These are phyloP conservation scores for Rhizopogon salebrosus DNA, from an alignment of 768 basidiomycete genomes.

Conservation along the genomic window DNA sequence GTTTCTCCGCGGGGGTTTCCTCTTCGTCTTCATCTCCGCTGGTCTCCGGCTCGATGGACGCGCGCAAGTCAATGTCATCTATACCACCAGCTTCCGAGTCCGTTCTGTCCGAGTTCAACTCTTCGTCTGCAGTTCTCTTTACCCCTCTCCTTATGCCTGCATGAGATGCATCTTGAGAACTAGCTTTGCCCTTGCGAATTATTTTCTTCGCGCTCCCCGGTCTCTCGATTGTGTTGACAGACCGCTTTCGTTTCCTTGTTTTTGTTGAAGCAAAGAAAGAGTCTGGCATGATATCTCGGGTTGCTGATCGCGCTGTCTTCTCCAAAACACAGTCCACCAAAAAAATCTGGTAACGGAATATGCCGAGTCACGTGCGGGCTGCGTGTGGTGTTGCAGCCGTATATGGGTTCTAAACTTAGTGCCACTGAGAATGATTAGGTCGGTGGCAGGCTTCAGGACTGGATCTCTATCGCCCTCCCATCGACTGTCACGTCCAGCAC, in stretches of 20 bases:
- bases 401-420: background rate
- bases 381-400: background rate
- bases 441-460: background rate
- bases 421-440: constrained; percentile 2
- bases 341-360: constrained; percentile 17
- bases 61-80: constrained; percentile 73
- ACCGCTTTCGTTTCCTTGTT: constrained; percentile 58
- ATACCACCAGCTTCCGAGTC: constrained; percentile 48
- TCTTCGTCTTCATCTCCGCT: constrained; percentile 82
- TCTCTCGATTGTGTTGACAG: constrained; percentile 26
- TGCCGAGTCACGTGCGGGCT: constrained; percentile 11
- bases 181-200: constrained; percentile 6
- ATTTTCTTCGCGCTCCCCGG: constrained; percentile 20
- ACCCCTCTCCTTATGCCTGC: constrained; percentile 13
- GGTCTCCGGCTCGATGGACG: constrained; percentile 47
- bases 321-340: constrained; percentile 3
- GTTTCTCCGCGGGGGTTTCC: constrained; percentile 92
- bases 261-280: constrained; percentile 69
- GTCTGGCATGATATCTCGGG: constrained; percentile 58
- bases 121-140: constrained; percentile 45
- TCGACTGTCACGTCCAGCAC: background rate
- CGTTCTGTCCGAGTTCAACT: constrained; percentile 59
- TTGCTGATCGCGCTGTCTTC: background rate
- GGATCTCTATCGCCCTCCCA: constrained; percentile 6
- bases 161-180: constrained; percentile 8